These are phyloP conservation scores for Coemansia sp. DNA, from an alignment of 192 early-diverging fungal genomes.

Conservation along the genomic window DNA sequence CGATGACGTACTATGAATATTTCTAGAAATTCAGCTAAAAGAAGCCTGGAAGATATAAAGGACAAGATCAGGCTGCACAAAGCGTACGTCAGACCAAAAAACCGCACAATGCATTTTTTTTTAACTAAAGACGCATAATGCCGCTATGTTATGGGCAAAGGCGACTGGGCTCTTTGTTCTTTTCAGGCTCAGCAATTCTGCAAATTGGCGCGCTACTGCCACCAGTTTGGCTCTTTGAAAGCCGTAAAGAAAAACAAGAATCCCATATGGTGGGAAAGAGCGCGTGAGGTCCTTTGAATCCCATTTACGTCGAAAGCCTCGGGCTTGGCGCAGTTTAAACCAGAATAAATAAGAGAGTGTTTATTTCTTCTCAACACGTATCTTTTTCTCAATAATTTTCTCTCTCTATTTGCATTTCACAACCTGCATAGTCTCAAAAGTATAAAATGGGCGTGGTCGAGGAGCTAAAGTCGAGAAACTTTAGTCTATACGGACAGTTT, in stretches of 20 bases:
- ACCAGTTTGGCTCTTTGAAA: no score
- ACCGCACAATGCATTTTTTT: no score
- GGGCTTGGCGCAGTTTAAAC: not conserved
- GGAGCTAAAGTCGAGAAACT: conserved; percentile 47
- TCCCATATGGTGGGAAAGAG: not conserved
- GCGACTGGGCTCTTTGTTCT: no score
- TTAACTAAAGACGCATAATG: no score
- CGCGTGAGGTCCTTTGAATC: not conserved
- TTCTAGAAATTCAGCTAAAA: no score
- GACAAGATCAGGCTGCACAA: no score
- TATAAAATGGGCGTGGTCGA: conserved; percentile 45
- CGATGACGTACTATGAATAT: no score
- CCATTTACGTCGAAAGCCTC: not conserved
- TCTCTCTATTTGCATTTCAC: conserved; percentile 1
- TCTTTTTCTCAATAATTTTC: not conserved
- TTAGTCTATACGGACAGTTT: conserved; percentile 48
- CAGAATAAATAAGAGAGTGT: not conserved
- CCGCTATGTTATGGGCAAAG: no score
- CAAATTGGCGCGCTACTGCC: not conserved
- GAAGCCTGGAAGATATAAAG: no score
- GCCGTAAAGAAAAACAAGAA: not conserved
- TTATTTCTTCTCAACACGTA: not conserved
- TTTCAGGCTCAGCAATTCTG: no score
- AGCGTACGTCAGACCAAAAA: not conserved
- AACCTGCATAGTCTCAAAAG: not conserved